These are phyloP conservation scores for Colletotrichum horii DNA, from an alignment of 2,329 filamentous ascomycete genomes.

Conservation along the genomic window DNA sequence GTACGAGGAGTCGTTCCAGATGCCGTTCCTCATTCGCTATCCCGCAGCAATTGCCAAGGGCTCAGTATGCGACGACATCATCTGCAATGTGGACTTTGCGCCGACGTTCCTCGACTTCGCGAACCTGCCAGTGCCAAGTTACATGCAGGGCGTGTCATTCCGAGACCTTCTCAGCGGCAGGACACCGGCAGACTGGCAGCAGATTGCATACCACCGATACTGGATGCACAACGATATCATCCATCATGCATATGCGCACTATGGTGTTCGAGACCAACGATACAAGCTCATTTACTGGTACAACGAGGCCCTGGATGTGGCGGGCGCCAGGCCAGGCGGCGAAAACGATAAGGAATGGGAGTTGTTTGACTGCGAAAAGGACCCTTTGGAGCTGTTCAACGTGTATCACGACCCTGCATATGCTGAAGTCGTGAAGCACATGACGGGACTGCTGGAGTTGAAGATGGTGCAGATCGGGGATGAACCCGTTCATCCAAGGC, in stretches of 20 bases:
- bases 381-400: conserved; percentile 56
- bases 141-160: conserved; percentile 59
- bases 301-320: conserved; percentile 50
- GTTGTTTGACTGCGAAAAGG: conserved; percentile 56
- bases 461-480: conserved; percentile 61
- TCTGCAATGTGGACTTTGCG: conserved; percentile 61
- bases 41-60: conserved; percentile 44
- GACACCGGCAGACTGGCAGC: conserved; percentile 50
- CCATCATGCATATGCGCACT: conserved; percentile 56
- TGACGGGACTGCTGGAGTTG: conserved; percentile 46
- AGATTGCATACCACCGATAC: conserved; percentile 59
- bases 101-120: conserved; percentile 54
- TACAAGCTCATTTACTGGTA: conserved; percentile 66
- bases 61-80: conserved; percentile 49
- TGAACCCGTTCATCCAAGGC: conserved; percentile 37
- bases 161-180: conserved; percentile 37
- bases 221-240: conserved; percentile 60
- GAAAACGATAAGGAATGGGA: conserved; percentile 57
- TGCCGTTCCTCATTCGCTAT: conserved; percentile 57
- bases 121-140: conserved; percentile 42
- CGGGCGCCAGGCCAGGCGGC: conserved; percentile 45
- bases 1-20: conserved; percentile 63
- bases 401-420: conserved; percentile 44
- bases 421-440: conserved; percentile 37
- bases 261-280: conserved; percentile 53